Percentiles rank a stretch among this genome's conserved stretches.
phyloP scores from a whole-genome alignment of 768 basidiomycete species.

The Kwoniella newhampshirensis region DNA sequence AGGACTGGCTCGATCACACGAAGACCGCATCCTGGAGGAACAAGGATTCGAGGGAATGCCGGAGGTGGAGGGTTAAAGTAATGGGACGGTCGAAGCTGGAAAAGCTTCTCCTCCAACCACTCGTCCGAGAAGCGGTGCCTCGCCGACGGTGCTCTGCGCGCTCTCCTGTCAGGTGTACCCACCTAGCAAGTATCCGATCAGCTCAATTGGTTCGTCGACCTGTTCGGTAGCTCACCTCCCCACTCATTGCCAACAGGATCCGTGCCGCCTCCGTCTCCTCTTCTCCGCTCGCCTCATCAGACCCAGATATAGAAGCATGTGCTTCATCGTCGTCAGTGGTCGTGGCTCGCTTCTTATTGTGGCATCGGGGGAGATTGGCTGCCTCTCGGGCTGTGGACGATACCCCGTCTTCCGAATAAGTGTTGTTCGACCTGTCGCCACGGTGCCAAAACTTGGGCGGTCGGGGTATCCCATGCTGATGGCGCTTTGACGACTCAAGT shows the following conservation, averaged over 20 bases:
- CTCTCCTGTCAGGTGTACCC: too few species aligned
- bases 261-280: background rate
- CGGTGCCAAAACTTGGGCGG: constrained; percentile 6
- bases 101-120: too few species aligned
- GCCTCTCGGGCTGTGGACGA: background rate
- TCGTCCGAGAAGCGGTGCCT: too few species aligned
- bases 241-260: background rate
- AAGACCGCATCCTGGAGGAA: too few species aligned
- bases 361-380: too few species aligned
- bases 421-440: background rate
- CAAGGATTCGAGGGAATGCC: too few species aligned
- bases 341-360: background rate
- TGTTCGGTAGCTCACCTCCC: background rate
- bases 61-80: too few species aligned
- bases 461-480: constrained; percentile 2
- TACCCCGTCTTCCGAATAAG: background rate
- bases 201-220: too few species aligned
- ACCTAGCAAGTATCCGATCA: too few species aligned
- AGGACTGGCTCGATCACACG: too few species aligned
- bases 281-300: background rate
- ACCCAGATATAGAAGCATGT: background rate
- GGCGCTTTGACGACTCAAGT: background rate
- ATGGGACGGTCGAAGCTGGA: too few species aligned
- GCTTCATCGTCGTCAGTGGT: background rate
- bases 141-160: too few species aligned